These are phyloP conservation scores for Verticillium albo-atrum DNA, from an alignment of 2,329 filamentous ascomycete species.

Conservation along the genomic window DNA sequence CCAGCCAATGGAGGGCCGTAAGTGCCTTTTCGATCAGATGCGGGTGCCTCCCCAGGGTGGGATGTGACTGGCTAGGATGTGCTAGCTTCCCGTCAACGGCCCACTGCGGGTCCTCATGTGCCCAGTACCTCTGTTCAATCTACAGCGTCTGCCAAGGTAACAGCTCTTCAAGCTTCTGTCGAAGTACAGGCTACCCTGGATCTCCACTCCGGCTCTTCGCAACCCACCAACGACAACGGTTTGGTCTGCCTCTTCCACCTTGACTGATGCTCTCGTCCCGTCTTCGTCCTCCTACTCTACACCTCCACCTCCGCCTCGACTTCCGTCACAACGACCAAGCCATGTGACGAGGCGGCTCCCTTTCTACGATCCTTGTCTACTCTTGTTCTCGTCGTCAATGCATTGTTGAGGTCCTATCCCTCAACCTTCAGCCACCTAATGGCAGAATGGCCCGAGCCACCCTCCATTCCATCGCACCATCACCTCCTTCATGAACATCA, in stretches of 20 bases:
- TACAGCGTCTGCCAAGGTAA: no score
- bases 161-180: neutral
- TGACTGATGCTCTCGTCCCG: no score
- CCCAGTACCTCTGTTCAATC: neutral
- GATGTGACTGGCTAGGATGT: constrained; percentile 7
- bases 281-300: neutral
- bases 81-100: constrained; percentile 10
- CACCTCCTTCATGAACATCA: neutral
- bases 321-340: neutral
- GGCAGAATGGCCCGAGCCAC: neutral
- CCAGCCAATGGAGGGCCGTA: constrained; percentile 15
- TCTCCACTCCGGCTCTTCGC: neutral
- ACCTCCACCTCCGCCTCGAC: neutral
- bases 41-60: constrained; percentile 3
- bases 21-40: constrained; percentile 12
- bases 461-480: neutral
- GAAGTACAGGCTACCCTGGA: neutral
- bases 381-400: neutral
- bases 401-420: neutral
- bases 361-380: neutral
- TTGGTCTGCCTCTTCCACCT: no score
- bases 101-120: neutral
- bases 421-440: neutral
- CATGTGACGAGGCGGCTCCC: neutral
- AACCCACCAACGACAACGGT: neutral